Evolutionary conservation across 805 yeast genomes (phyloP), one percentile per base, ranked within the genome.

Genomic region (Cyberlindnera xylosilytica): DNA sequence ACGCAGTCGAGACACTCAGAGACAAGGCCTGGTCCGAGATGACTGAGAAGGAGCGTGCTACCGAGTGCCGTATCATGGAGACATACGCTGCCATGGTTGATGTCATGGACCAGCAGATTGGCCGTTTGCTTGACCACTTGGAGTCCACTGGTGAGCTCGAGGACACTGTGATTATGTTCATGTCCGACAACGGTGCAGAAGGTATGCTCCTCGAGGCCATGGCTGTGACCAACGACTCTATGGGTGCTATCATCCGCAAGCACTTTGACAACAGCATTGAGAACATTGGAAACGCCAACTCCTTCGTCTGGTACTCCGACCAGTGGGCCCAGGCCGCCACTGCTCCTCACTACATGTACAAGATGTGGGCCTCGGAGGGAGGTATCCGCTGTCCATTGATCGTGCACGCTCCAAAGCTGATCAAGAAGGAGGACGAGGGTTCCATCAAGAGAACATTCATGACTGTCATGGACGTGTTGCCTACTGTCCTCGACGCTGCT

Each of bases 181-280:
- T 78, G 72, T 76, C 82, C 4, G 83, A 79, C 57, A 79, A 79
- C 55, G 84, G 83, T 19, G 83, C 83, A 4, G 83, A 79, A 54
- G 81, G 83, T 13, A 71, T 76, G 69, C 59, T 75, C 38, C 63
- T 75, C 60, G 81, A 78, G 49, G 82, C 80, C 3, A 60, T 74
- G 51, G 81, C 84, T 2, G 60, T 64, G 6, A 36, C 22, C 29
- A 58, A 57, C 37, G 58, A 52, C 7, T 42, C 50, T 13, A 54
- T 73, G 29, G 51, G 53, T 23, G 30, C 20, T 4, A 26, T 42
- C 6, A 15, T 43, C 17, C n/a, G 36, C 10, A 52, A 57, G n/a
- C 51, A 66, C 44, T 75, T 64, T 56, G 55, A 75, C 52, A 76
- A 76, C 52, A 41, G 60, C 1, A 57, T 56, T 22, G 74, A 70